Percentiles rank a stretch among this genome's conserved stretches.
phyloP scores from a whole-genome alignment of 352 stramenopile species.

The Globisporangium uncinulatum region DNA sequence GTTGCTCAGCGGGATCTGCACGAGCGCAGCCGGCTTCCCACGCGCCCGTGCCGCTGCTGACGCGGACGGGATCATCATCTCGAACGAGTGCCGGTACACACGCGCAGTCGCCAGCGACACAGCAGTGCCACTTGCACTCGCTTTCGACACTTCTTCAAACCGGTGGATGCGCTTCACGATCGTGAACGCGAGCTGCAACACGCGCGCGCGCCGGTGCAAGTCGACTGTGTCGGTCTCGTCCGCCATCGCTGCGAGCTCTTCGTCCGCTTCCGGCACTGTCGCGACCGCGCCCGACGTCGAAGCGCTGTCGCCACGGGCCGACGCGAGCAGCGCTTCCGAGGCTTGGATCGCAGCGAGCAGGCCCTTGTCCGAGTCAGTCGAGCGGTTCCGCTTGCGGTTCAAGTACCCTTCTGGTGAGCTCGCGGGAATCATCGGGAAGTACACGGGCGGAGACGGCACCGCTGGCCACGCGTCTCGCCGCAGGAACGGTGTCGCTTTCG shows the following conservation, averaged over 20 bases:
- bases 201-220: conserved; percentile 46
- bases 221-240: conserved; percentile 19
- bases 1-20: conserved; percentile 57
- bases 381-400: conserved; percentile 70
- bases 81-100: conserved; percentile 55
- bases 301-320: neutral
- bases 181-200: conserved; percentile 53
- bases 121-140: conserved; percentile 6
- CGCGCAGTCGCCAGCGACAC: neutral
- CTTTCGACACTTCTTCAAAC: conserved; percentile 47
- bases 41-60: neutral
- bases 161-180: conserved; percentile 55
- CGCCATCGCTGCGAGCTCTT: neutral
- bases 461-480: conserved; percentile 19
- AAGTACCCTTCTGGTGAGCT: conserved; percentile 24
- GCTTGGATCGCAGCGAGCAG: conserved; percentile 45
- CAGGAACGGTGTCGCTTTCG: conserved; percentile 29
- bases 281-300: neutral
- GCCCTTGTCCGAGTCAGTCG: conserved; percentile 57
- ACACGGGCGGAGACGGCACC: conserved; percentile 7
- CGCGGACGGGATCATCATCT: conserved; percentile 40
- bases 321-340: conserved; percentile 25
- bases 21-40: conserved; percentile 24
- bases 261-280: conserved; percentile 13
- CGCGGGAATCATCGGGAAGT: conserved; percentile 24